Evolutionary conservation across 179 eudicot species (phyloP).

Genomic region (Corrigiola litoralis): DNA sequence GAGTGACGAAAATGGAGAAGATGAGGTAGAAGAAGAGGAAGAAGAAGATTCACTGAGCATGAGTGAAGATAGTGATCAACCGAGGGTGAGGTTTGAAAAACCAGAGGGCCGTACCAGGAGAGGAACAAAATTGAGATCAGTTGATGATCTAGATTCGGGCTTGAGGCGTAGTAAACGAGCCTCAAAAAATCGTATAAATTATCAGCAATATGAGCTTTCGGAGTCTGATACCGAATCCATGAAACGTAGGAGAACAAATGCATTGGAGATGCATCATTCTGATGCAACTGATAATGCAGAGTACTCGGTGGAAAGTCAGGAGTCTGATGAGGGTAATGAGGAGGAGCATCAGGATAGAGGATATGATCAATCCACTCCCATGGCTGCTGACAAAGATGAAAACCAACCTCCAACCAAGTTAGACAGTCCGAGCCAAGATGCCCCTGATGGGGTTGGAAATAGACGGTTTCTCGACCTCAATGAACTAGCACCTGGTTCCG

Average conservation of each 20-base stretch:
- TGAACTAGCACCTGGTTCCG: conserved; percentile 84
- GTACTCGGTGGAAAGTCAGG: conserved; percentile 46
- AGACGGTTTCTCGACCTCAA: conserved; percentile 86
- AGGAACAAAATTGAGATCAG: conserved; percentile 49
- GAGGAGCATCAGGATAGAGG: conserved; percentile 34
- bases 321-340: conserved; percentile 35
- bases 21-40: conserved; percentile 60
- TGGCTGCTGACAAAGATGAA: conserved; percentile 33
- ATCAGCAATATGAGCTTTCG: conserved; percentile 59
- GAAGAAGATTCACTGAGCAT: conserved; percentile 43
- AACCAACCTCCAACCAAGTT: conserved; percentile 21
- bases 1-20: conserved; percentile 68
- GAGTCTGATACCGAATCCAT: conserved; percentile 65
- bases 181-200: conserved; percentile 63
- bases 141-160: conserved; percentile 47
- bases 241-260: conserved; percentile 36
- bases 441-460: conserved; percentile 30
- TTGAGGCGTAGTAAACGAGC: conserved; percentile 89
- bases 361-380: conserved; percentile 27
- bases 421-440: conserved; percentile 40
- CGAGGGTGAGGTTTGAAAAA: conserved; percentile 39
- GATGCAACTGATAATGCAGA: conserved; percentile 48
- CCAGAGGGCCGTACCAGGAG: conserved; percentile 49
- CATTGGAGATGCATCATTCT: conserved; percentile 35
- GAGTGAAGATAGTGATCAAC: conserved; percentile 74